Base-by-base conservation (phyloP, 768 basidiomycete genomes). In the Tulasnella calospora region DNA sequence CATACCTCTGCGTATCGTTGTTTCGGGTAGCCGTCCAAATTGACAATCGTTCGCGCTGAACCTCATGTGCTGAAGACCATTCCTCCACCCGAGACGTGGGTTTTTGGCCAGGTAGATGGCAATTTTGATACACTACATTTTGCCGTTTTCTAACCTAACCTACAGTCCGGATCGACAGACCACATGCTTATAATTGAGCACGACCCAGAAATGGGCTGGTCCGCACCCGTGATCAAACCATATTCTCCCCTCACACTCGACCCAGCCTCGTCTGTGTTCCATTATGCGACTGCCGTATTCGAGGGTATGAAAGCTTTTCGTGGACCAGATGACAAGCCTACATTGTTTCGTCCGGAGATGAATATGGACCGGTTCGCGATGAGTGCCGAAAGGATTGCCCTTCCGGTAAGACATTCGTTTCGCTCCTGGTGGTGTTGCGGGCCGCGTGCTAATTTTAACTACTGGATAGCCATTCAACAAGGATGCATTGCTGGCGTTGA, bases 301-400 rank as follows among this genome's bases (percentile, higher is more conserved):
- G 96, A 99, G 84, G 94, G 96, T 23, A 90, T 98, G 89, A 98
- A 98, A 84, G 96, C 96, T 0, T 98, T 97, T 86, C 88, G 91
- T 71, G 90, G 91, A 80, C 84, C 89, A 47, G 85, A 89, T 71
- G 95, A 92, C 46, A 90, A 88, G 36, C 89, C 96, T 30, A 89
- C 92, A 23, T 85, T 98, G 81, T 98, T 98, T 88, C 87, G 96
- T 69, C 97, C 96, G 3, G 94, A 98, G 85, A 94, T 94, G 94
- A 98, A 98, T 86, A 97, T 98, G 95, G 91, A 91, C 82, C 91
- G 96, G 36, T 96, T 99, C 95, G 95, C 94, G 85, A 88, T 81
- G 70, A 94, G 92, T 82, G 96, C 96, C 19, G 81, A 85, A 35
- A 90, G 96, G 57, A 87, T 95, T 76, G 94, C 85, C 46, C 80